These are phyloP conservation scores for Cyclostephanos tholiformis DNA, from an alignment of 108 stramenopile genomes.

Conservation along the genomic window DNA sequence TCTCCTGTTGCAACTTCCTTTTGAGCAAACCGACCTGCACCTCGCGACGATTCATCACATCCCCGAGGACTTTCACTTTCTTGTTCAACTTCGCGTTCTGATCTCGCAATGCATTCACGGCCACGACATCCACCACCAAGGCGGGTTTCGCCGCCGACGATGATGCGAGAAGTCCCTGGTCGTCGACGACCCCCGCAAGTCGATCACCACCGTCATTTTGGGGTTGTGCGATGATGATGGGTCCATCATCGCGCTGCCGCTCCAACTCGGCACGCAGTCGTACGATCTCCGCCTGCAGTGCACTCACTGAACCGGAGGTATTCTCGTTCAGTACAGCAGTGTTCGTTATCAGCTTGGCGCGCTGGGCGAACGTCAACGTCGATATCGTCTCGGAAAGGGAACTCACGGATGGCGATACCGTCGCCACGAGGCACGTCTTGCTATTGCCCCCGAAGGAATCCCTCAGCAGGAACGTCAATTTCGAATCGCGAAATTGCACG, in stretches of 20 bases:
- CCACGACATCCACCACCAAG: not conserved
- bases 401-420: constrained; percentile 35
- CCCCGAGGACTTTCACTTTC: constrained; percentile 25
- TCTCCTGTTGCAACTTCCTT: constrained; percentile 54
- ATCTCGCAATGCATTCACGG: constrained; percentile 29
- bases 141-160: not conserved
- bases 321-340: constrained; percentile 49
- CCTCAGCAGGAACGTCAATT: constrained; percentile 52
- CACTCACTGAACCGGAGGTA: constrained; percentile 38
- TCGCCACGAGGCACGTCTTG: constrained; percentile 60
- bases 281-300: constrained; percentile 46
- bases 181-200: not conserved
- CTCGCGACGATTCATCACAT: constrained; percentile 14
- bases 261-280: constrained; percentile 35
- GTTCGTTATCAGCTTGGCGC: constrained; percentile 55
- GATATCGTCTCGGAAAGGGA: constrained; percentile 48
- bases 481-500: constrained; percentile 56
- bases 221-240: not conserved
- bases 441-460: constrained; percentile 52
- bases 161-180: not conserved
- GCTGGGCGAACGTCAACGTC: constrained; percentile 56
- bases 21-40: constrained; percentile 40
- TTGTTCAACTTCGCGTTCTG: constrained; percentile 33
- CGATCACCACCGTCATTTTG: not conserved
- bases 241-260: not conserved